A percentile compares a stretch with the other conserved stretches of the same genome.
Conservation (phyloP, 768 basidiomycete genomes). For the Boletus fagicola region DNA sequence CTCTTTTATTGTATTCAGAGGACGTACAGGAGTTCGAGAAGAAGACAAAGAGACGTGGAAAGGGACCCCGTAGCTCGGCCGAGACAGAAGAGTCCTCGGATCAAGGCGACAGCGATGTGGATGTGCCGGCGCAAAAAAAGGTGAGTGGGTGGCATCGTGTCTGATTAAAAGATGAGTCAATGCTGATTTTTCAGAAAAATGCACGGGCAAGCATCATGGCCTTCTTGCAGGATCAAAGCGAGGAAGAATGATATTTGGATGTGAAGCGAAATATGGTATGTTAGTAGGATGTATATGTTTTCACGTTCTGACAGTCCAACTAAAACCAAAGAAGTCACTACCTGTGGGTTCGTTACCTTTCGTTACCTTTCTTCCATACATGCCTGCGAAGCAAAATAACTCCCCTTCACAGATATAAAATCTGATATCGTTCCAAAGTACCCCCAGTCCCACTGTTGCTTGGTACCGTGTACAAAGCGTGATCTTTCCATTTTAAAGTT, state of each 20-base stretch:
- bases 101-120: slow-evolving; percentile 34
- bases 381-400: background rate
- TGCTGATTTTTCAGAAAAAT: slow-evolving; percentile 33
- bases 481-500: background rate
- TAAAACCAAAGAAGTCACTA: background rate
- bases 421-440: background rate
- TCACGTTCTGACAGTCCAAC: background rate
- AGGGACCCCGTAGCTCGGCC: slow-evolving; percentile 8
- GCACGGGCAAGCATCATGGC: slow-evolving; percentile 64
- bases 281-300: background rate
- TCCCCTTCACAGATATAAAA: background rate
- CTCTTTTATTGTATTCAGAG: slow-evolving; percentile 41
- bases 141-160: slow-evolving; percentile 31
- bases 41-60: slow-evolving; percentile 37
- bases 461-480: background rate
- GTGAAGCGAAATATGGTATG: background rate
- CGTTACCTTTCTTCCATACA: background rate
- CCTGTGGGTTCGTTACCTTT: no score
- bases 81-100: slow-evolving; percentile 30
- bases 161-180: background rate
- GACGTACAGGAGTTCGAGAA: slow-evolving; percentile 73
- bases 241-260: slow-evolving; percentile 38
- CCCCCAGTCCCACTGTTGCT: background rate
- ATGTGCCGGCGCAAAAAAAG: slow-evolving; percentile 39
- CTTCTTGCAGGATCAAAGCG: slow-evolving; percentile 71